Base-by-base conservation (phyloP, 257 asterid genomes). In the Linaria vulgaris region DNA sequence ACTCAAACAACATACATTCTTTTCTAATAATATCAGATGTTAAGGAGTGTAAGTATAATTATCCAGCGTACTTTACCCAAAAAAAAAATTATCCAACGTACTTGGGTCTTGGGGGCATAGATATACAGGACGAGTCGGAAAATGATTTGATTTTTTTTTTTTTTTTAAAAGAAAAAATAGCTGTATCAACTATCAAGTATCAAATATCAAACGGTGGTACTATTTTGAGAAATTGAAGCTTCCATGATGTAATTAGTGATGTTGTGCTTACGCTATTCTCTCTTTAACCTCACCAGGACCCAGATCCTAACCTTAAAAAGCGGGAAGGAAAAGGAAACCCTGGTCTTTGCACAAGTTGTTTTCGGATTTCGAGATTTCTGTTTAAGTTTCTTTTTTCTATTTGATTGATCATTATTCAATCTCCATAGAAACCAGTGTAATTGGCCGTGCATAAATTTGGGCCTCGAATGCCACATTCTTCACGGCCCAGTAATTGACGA, bases 381-480 rank as follows among this genome's bases (percentile, higher is more conserved):
- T 12, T 21, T 43, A 7, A 27, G 11, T 38, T 38, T 57, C 4
- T 57, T 52, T 43, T 27, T 0, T 25, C 1, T 11, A 56, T 22
- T 23, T n/a, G n/a, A n/a, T n/a, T n/a, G n/a, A 34, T 54, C 48
- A 4, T 30, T 54, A 5, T 49, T n/a, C 27, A 23, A 38, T 49
- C 9, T 47, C n/a, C n/a, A 9, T 34, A 34, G 48, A 47, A 61
- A 69, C 17, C 3, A 47, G 61, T 64, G 72, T 64, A 63, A 70
- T 20, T 74, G 65, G 74, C 23, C 63, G 43, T 69, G 67, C 72
- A 63, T 19, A 47, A 77, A 67, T 20, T 70, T 68, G 76, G 76
- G 79, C 81, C 79, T 75, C 79, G 79, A 79, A 75, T 0, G 65
- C 62, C 72, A 63, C 83, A 63, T 43, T 27, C 68, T 12, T 66